phyloP scores from a whole-genome alignment of 805 yeast species.

The Saccharomyces eubayanus region DNA sequence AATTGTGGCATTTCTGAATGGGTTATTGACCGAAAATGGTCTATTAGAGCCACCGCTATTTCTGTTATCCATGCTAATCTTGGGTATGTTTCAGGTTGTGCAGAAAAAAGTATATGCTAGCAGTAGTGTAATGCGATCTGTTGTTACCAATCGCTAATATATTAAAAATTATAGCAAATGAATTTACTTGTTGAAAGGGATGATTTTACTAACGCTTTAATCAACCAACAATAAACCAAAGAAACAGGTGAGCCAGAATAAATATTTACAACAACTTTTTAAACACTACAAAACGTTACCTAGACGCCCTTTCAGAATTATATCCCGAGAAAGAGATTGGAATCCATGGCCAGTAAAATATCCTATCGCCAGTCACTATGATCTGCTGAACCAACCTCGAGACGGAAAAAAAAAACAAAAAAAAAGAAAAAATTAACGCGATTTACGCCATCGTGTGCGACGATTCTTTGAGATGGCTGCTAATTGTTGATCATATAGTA shows the following conservation, averaged over 20 bases:
- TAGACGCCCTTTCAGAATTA: not conserved
- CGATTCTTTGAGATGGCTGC: not conserved
- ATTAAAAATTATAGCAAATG: not conserved
- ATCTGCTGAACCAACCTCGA: not conserved
- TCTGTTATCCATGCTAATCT: conserved; percentile 2
- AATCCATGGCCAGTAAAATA: not conserved
- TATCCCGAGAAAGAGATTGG: not conserved
- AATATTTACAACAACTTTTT: not conserved
- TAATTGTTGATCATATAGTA: not conserved
- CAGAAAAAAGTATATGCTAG: not conserved
- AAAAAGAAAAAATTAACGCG: not conserved
- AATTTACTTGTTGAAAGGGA: not conserved
- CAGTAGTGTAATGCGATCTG: not conserved
- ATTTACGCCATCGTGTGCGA: not conserved
- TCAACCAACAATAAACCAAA: not conserved
- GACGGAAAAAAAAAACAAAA: not conserved
- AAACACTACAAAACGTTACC: not conserved
- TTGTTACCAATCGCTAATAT: not conserved
- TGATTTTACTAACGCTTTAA: not conserved
- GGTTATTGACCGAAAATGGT: conserved; percentile 57
- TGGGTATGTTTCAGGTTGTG: not conserved
- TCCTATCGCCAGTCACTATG: not conserved
- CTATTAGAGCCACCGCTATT: conserved; percentile 20
- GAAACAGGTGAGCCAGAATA: not conserved
- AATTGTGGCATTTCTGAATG: conserved; percentile 48